Base-by-base conservation (phyloP, 164 flowering plant species). In the Berberis vulgaris region DNA sequence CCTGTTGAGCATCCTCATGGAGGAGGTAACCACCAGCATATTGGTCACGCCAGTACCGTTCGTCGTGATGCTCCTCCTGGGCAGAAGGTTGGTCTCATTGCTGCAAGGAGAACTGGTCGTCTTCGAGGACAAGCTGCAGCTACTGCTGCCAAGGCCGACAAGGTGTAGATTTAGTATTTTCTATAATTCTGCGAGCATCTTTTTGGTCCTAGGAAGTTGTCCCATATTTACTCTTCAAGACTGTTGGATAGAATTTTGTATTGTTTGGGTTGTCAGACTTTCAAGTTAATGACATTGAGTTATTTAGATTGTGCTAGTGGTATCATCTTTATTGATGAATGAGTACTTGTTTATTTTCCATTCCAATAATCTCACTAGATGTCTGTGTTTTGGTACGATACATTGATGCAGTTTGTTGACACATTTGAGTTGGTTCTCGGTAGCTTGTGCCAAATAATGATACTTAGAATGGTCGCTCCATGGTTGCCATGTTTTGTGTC, bases 1-100 rank as follows among this genome's bases (percentile, higher is more conserved):
- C 67, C 67, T 26, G 67, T 65, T 1, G 67, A 65, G 67, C 67
- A 65, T 65, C 67, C 67, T 42, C 67, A 65, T 12, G 67, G 67
- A 55, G 67, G 67, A 55, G 67, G 67, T 8, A 65, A 56, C 64
- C 64, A 61, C 26, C 26, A 26, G 26, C 26, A 26, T 26, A 26
- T 26, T 26, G 26, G 26, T 26, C 26, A 26, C 0, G 54, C 54
- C 64, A 61, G 64, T 61, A 61, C 64, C 3, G 64, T 61, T 11
- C 12, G 52, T 8, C 43, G 64, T 7, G 54, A 49, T 61, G 54
- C 54, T 2, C 43, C 54, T 47, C 64, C 64, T 44, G 67, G 67
- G 7, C 59, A 56, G n/a, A 65, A 65, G 60, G 67, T 65, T 6
- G 62, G 68, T 57, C 62, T 57, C 54, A 58, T 65, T 65, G 61